Conservation (phyloP, 2,329 filamentous ascomycete genomes). For the Ophiocordyceps polyrhachis-furcata region DNA sequence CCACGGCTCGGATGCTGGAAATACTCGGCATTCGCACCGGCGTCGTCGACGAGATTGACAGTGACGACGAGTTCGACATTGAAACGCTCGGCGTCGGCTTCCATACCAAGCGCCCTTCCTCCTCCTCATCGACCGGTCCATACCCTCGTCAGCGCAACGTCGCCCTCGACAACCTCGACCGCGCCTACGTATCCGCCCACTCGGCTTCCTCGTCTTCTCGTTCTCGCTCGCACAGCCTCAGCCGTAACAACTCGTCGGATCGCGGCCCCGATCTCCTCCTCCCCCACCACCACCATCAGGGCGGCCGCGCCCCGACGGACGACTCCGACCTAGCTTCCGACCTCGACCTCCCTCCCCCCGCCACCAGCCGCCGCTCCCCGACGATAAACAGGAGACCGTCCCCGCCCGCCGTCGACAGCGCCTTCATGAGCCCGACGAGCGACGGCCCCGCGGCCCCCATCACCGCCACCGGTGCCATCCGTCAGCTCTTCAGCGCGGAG, state of each 20-base stretch:
- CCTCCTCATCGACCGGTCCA: slow-evolving; percentile 35
- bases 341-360: slow-evolving; percentile 28
- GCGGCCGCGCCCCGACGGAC: slow-evolving; percentile 20
- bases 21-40: slow-evolving; percentile 93
- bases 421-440: slow-evolving; percentile 12
- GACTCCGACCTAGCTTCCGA: slow-evolving; percentile 45
- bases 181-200: slow-evolving; percentile 33
- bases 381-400: slow-evolving; percentile 12
- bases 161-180: slow-evolving; percentile 31
- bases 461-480: slow-evolving; percentile 59
- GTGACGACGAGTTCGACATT: slow-evolving; percentile 96
- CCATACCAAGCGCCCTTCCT: slow-evolving; percentile 54
- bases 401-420: slow-evolving; percentile 9
- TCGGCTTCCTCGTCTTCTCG: slow-evolving; percentile 21
- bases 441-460: slow-evolving; percentile 24
- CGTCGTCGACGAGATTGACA: slow-evolving; percentile 91
- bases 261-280: slow-evolving; percentile 33
- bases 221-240: slow-evolving; percentile 26
- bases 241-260: slow-evolving; percentile 29
- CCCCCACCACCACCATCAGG: background rate
- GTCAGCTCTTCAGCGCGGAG: slow-evolving; percentile 64
- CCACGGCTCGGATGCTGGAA: slow-evolving; percentile 92
- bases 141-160: slow-evolving; percentile 60
- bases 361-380: slow-evolving; percentile 37
- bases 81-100: slow-evolving; percentile 54